These are phyloP conservation scores for Stenocarpella maydis DNA, from an alignment of 2,329 filamentous ascomycete genomes.

Conservation along the genomic window DNA sequence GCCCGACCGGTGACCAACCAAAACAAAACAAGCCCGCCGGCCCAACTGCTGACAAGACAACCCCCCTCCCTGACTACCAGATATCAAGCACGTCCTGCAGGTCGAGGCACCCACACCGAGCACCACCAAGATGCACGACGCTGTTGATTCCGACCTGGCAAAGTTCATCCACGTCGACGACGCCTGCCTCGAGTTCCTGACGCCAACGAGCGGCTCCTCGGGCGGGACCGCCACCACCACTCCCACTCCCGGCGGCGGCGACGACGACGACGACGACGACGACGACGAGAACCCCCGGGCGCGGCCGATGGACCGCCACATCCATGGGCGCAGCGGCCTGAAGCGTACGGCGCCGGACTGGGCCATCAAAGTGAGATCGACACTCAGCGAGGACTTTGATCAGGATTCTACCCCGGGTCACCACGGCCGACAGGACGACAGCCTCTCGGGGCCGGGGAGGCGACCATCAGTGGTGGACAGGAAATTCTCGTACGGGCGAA, in stretches of 20 bases:
- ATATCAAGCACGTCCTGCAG: background rate
- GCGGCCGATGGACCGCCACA: constrained; percentile 16
- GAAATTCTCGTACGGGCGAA: background rate
- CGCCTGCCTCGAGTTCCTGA: constrained; percentile 13
- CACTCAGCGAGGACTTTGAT: background rate
- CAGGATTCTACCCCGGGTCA: background rate
- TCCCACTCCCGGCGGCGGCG: background rate
- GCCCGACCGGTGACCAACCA: background rate
- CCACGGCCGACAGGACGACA: background rate
- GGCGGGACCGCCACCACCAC: background rate
- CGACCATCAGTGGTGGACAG: constrained; percentile 3
- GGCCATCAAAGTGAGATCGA: constrained; percentile 1
- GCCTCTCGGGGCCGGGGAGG: background rate
- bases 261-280: background rate
- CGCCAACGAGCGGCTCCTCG: background rate
- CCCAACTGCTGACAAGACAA: too few relatives aligned
- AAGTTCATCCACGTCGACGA: background rate
- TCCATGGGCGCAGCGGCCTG: constrained; percentile 4
- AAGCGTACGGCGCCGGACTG: constrained; percentile 6
- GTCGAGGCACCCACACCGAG: background rate
- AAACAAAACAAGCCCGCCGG: too few relatives aligned
- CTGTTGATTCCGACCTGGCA: background rate
- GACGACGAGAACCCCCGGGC: background rate
- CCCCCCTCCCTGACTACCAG: background rate
- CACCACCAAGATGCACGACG: background rate